Conservation (phyloP, 1,139 yeast species). For the Blastobotrys apis region DNA sequence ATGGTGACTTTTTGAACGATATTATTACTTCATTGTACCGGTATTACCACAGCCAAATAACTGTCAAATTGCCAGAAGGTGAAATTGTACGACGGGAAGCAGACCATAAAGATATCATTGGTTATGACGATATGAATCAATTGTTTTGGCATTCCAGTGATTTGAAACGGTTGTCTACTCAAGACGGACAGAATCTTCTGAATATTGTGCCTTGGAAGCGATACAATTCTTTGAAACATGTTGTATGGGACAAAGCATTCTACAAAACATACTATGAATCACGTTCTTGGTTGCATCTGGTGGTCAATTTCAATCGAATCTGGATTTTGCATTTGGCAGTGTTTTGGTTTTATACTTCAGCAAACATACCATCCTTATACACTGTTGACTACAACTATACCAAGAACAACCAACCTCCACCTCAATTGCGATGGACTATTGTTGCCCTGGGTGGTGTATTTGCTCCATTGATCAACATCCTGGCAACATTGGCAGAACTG, state of each 20-base stretch:
- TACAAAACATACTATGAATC: slow-evolving; percentile 70
- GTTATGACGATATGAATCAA: slow-evolving; percentile 85
- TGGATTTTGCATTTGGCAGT: slow-evolving; percentile 78
- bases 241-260: slow-evolving; percentile 61
- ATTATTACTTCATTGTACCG: slow-evolving; percentile 72
- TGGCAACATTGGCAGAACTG: slow-evolving; percentile 61
- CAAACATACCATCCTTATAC: slow-evolving; percentile 73
- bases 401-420: slow-evolving; percentile 59
- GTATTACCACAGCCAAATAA: slow-evolving; percentile 44
- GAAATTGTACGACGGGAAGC: slow-evolving; percentile 47
- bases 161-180: slow-evolving; percentile 45
- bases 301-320: slow-evolving; percentile 73
- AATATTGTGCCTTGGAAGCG: slow-evolving; percentile 45
- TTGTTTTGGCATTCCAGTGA: slow-evolving; percentile 77
- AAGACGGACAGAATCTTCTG: slow-evolving; percentile 42
- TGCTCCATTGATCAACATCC: slow-evolving; percentile 58
- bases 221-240: slow-evolving; percentile 44
- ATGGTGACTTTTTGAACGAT: slow-evolving; percentile 52
- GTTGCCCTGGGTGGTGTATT: slow-evolving; percentile 71
- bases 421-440: slow-evolving; percentile 56
- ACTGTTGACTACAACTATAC: slow-evolving; percentile 57
- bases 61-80: slow-evolving; percentile 25
- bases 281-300: slow-evolving; percentile 72
- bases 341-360: slow-evolving; percentile 79
- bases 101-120: slow-evolving; percentile 69